Evolutionary conservation across 495 filamentous ascomycete species (phyloP).

Genomic region (Aspergillus ellipticus): DNA sequence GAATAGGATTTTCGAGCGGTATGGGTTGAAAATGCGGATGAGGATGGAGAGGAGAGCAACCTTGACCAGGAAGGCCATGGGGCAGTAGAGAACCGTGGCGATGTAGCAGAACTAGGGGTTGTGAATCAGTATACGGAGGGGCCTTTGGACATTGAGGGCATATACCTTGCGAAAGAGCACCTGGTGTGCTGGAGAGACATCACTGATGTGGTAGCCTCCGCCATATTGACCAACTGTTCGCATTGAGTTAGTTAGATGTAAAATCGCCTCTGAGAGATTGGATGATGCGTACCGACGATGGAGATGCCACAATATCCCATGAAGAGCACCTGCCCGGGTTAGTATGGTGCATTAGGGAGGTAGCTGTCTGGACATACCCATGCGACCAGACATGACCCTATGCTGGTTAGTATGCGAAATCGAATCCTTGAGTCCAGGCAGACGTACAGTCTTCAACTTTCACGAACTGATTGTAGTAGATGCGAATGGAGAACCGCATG

Average conservation of each 20-base stretch:
- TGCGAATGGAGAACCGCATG: constrained; percentile 36
- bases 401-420: background rate
- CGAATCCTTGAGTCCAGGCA: background rate
- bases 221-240: constrained; percentile 33
- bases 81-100: constrained; percentile 45
- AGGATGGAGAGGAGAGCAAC: constrained; percentile 46
- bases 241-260: constrained; percentile 7
- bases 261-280: background rate
- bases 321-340: constrained; percentile 24
- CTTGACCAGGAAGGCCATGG: constrained; percentile 45
- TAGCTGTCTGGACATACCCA: constrained; percentile 24
- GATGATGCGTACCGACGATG: constrained; percentile 29
- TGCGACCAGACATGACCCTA: constrained; percentile 31
- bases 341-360: background rate
- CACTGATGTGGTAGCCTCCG: constrained; percentile 31
- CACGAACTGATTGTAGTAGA: constrained; percentile 32
- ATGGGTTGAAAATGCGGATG: constrained; percentile 45
- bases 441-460: constrained; percentile 42
- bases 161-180: constrained; percentile 32
- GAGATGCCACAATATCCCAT: constrained; percentile 37
- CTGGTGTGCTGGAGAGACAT: constrained; percentile 18
- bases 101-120: constrained; percentile 32
- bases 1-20: constrained; percentile 33
- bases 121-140: background rate
- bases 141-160: background rate